These are phyloP conservation scores for Venustampulla echinocandica DNA, from an alignment of 495 filamentous ascomycete genomes.

Conservation along the genomic window DNA sequence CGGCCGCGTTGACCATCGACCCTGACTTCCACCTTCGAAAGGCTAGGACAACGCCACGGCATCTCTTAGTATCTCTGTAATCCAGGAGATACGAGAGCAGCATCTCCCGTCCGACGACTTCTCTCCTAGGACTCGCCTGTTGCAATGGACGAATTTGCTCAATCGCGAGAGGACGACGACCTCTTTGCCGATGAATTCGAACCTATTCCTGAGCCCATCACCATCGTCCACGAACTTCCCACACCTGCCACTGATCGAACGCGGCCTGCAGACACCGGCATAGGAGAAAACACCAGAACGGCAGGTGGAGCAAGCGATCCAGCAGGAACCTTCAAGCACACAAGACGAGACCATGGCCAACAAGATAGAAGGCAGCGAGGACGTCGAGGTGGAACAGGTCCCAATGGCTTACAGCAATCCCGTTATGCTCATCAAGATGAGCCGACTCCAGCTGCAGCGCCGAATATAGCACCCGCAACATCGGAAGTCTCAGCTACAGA, in stretches of 20 bases:
- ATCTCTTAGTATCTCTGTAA: too few relatives aligned
- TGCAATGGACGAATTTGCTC: conserved; percentile 48
- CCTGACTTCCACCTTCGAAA: too few relatives aligned
- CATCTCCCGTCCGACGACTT: neutral
- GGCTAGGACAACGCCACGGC: too few relatives aligned
- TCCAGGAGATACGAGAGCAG: neutral
- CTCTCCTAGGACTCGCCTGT: neutral
- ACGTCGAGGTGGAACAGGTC: conserved; percentile 16
- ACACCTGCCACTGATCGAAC: neutral
- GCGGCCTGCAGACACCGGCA: neutral
- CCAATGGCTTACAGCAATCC: conserved; percentile 5
- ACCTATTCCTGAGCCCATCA: conserved; percentile 39
- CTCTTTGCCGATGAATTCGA: conserved; percentile 67
- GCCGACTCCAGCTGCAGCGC: neutral
- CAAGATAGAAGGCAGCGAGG: conserved; percentile 1
- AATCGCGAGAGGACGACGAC: conserved; percentile 58
- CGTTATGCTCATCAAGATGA: conserved; percentile 10
- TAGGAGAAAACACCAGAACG: conserved; percentile 1
- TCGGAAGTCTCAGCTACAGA: neutral
- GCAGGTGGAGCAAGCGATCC: neutral
- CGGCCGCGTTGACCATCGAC: too few relatives aligned
- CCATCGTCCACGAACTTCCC: conserved; percentile 15
- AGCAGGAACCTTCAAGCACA: neutral
- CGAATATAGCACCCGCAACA: neutral
- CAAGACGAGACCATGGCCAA: too few relatives aligned